Evolutionary conservation across 1,284 basidiomycete genomes (phyloP).

Genomic region (Porphyrellus sp.): DNA sequence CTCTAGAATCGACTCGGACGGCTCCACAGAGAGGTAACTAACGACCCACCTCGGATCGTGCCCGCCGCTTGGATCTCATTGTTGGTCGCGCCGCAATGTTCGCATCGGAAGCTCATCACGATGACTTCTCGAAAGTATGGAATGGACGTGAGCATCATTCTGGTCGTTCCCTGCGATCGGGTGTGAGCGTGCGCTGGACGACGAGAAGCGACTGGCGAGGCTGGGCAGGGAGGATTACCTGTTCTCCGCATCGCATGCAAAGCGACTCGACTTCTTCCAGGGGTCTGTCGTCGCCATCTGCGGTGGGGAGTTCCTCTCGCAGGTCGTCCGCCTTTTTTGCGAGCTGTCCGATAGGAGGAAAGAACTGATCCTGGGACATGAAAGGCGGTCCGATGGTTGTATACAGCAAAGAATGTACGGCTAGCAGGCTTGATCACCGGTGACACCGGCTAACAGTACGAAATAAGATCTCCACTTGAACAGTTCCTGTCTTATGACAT

Average conservation of each 20-base stretch:
- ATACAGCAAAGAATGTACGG: too few relatives aligned
- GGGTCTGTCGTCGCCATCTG: slow-evolving; percentile 41
- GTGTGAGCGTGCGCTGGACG: neutral
- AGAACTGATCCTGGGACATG: slow-evolving; percentile 38
- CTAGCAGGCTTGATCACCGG: too few relatives aligned
- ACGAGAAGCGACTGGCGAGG: neutral
- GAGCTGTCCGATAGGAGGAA: slow-evolving; percentile 48
- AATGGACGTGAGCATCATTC: slow-evolving; percentile 91
- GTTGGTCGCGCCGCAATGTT: slow-evolving; percentile 87
- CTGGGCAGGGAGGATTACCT: slow-evolving; percentile 46
- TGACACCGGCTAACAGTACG: too few relatives aligned
- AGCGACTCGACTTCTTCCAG: slow-evolving; percentile 87
- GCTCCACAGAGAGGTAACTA: neutral
- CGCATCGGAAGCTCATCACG: slow-evolving; percentile 94
- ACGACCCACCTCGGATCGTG: slow-evolving; percentile 72
- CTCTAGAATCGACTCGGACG: neutral
- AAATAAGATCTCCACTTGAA: too few relatives aligned
- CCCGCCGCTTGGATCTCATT: slow-evolving; percentile 96
- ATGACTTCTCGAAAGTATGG: slow-evolving; percentile 97
- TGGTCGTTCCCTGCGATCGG: slow-evolving; percentile 72
- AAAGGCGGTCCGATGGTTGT: neutral
- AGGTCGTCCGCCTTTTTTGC: slow-evolving; percentile 38
- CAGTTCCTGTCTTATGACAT: too few relatives aligned
- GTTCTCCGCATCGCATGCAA: slow-evolving; percentile 91
- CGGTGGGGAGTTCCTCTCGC: slow-evolving; percentile 18